Conservation (phyloP, 148 eudicot genomes). For the Polygonum aviculare region DNA sequence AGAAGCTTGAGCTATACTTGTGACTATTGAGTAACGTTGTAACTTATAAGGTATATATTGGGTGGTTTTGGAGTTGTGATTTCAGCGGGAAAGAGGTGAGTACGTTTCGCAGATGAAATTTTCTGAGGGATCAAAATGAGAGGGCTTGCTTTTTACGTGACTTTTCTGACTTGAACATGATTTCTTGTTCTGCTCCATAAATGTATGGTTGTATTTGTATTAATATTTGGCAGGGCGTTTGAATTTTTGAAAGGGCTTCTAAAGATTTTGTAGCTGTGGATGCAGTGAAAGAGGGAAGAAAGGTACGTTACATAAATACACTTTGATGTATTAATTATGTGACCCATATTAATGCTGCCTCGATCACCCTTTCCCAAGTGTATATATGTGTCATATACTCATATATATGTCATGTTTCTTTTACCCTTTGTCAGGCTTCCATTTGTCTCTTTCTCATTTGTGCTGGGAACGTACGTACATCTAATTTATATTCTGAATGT, state of each 20-base stretch:
- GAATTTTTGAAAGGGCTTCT: not conserved
- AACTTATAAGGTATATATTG: not conserved
- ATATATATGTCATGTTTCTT: not conserved
- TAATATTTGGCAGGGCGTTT: not conserved
- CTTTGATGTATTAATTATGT: not conserved
- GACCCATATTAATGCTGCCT: not conserved
- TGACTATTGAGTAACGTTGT: slow-evolving; percentile 27
- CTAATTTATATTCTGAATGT: too few relatives aligned
- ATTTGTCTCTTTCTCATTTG: not conserved
- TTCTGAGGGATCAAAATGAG: not conserved
- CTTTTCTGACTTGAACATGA: not conserved
- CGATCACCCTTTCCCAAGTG: not conserved
- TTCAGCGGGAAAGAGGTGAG: not conserved
- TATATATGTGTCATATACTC: not conserved
- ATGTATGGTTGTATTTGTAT: not conserved
- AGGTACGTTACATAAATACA: not conserved
- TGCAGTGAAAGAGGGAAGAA: not conserved
- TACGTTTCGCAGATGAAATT: not conserved
- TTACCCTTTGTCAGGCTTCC: not conserved
- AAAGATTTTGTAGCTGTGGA: not conserved
- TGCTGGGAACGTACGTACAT: too few relatives aligned
- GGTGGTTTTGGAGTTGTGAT: not conserved
- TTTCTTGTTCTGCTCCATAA: not conserved
- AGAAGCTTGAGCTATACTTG: not conserved
- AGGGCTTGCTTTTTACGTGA: not conserved